Conservation (phyloP, 176 grass and related monocot species). For the Lolium multiflorum region DNA sequence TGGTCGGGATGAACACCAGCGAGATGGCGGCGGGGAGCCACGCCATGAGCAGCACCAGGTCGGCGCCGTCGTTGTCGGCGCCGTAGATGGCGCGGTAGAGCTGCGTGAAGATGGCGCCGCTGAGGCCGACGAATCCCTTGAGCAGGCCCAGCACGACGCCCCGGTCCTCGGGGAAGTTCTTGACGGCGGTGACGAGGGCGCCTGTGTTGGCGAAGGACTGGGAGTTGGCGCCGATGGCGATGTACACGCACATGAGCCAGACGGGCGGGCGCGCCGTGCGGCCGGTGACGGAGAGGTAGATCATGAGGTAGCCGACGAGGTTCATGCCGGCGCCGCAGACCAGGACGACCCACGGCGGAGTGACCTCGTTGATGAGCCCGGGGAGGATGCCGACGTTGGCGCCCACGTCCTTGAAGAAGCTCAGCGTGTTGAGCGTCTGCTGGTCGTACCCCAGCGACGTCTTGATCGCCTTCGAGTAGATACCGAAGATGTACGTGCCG, state of each 20-base stretch:
- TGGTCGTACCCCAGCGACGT: constrained; percentile 75
- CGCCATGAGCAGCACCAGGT: constrained; percentile 74
- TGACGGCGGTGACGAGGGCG: constrained; percentile 64
- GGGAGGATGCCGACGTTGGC: constrained; percentile 74
- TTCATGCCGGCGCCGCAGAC: constrained; percentile 69
- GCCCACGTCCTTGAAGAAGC: constrained; percentile 89
- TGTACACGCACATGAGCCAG: constrained; percentile 86
- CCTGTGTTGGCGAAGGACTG: constrained; percentile 86
- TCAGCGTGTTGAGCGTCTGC: constrained; percentile 78
- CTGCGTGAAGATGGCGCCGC: constrained; percentile 91
- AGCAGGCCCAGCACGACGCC: constrained; percentile 73
- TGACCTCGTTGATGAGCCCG: constrained; percentile 66
- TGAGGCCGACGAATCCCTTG: constrained; percentile 82
- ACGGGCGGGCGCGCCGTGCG: constrained; percentile 46
- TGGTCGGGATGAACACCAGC: constrained; percentile 64
- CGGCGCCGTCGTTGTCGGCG: constrained; percentile 41
- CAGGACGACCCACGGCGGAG: constrained; percentile 67
- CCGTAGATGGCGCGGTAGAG: constrained; percentile 77
- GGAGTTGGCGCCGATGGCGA: constrained; percentile 72
- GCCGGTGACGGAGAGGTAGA: constrained; percentile 68
- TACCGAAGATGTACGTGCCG: constrained; percentile 80
- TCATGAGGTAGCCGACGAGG: constrained; percentile 77
- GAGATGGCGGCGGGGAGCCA: constrained; percentile 84
- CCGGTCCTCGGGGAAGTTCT: constrained; percentile 78
- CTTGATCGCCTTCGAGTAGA: constrained; percentile 81